Conservation (phyloP, 305 asterid genomes). For the Solanum hybrid region DNA sequence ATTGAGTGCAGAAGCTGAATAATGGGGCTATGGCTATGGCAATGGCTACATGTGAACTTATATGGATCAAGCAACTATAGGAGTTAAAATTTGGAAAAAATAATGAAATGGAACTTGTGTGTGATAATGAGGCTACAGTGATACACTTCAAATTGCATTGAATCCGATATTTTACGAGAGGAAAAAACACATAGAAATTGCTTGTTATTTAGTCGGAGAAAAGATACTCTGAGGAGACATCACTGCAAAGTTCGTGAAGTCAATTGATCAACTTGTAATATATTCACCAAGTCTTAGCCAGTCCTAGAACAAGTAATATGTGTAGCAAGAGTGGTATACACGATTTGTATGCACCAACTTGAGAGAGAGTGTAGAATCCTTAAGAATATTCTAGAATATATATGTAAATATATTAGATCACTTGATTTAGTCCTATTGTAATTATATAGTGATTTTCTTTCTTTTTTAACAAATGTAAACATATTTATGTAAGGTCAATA, state of each 20-base stretch:
- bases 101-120: neutral
- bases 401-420: neutral
- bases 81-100: neutral
- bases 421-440: neutral
- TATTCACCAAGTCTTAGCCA: neutral
- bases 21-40: neutral
- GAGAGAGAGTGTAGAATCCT: neutral
- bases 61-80: neutral
- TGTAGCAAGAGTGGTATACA: neutral
- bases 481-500: neutral
- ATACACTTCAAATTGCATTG: neutral
- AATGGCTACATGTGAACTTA: neutral
- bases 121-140: neutral
- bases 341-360: neutral
- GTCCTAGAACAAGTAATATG: neutral
- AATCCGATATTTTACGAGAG: neutral
- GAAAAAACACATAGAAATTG: neutral
- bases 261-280: neutral
- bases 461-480: neutral
- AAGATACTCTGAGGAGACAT: neutral
- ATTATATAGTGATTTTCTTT: neutral
- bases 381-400: neutral
- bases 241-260: neutral
- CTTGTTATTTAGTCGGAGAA: neutral
- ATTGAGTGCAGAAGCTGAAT: neutral